Conservation (phyloP, 108 stramenopile genomes). For the Cyclotella baltica region DNA sequence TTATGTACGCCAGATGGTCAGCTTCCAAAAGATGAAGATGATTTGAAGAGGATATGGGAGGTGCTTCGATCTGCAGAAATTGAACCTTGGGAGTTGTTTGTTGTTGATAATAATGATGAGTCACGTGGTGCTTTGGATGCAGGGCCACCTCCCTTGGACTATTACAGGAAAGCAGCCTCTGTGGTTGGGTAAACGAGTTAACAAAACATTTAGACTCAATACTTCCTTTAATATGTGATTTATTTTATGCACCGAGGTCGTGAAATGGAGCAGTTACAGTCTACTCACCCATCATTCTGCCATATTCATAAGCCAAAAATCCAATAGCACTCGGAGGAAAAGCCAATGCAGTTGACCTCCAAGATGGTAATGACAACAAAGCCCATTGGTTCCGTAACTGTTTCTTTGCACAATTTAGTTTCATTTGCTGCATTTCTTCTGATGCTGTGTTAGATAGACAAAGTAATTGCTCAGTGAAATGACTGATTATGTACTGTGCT, state of each 20-base stretch:
- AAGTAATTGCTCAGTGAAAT: constrained; percentile 63
- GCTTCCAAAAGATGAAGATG: constrained; percentile 60
- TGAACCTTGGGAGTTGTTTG: constrained; percentile 91
- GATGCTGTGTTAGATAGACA: neutral
- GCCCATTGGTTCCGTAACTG: neutral
- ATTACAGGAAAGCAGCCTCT: constrained; percentile 64
- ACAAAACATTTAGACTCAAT: neutral
- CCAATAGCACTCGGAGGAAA: constrained; percentile 72
- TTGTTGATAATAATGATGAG: constrained; percentile 63
- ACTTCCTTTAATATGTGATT: too few species aligned
- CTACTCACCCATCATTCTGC: constrained; percentile 52
- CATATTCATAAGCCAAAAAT: constrained; percentile 83
- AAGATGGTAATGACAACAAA: constrained; percentile 38
- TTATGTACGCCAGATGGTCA: constrained; percentile 90
- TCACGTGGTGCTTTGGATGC: constrained; percentile 62
- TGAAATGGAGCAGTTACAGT: too few species aligned
- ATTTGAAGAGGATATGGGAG: constrained; percentile 56
- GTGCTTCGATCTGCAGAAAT: constrained; percentile 83
- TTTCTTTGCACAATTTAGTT: neutral
- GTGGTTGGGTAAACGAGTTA: constrained; percentile 1
- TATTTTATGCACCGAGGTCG: too few species aligned
- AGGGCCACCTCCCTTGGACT: constrained; percentile 80
- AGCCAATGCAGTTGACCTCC: constrained; percentile 55
- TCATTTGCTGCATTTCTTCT: neutral
- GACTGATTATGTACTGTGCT: constrained; percentile 61